Evolutionary conservation across 106 monocot species (phyloP).

Genomic region (Dioscorea alata): DNA sequence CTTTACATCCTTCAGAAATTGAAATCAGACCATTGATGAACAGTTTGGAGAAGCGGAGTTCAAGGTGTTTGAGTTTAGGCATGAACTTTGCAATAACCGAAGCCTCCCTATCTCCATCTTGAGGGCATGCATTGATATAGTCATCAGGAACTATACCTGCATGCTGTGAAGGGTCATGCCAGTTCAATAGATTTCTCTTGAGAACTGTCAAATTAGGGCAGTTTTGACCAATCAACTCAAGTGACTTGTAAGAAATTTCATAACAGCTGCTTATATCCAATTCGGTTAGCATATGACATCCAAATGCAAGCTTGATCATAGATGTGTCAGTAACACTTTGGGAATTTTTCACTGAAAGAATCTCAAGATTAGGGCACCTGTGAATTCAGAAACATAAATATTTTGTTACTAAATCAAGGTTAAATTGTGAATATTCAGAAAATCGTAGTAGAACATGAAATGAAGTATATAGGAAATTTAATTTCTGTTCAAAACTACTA

Average conservation of each 20-base stretch:
- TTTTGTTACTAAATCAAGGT: not conserved
- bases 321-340: conserved; percentile 58
- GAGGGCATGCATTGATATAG: conserved; percentile 66
- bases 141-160: conserved; percentile 66
- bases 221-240: conserved; percentile 60
- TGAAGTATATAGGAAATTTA: not conserved
- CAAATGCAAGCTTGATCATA: conserved; percentile 42
- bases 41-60: conserved; percentile 79
- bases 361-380: conserved; percentile 60
- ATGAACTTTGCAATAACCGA: conserved; percentile 52
- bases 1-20: conserved; percentile 52
- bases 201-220: conserved; percentile 61
- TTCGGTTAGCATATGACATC: conserved; percentile 56
- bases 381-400: not conserved
- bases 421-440: not conserved
- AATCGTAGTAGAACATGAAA: not conserved
- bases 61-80: conserved; percentile 72
- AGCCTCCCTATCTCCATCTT: conserved; percentile 87
- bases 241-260: conserved; percentile 71
- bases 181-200: conserved; percentile 79
- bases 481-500: not conserved
- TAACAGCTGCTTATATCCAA: conserved; percentile 84
- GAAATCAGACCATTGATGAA: conserved; percentile 32
- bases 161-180: conserved; percentile 95
- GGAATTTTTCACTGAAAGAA: conserved; percentile 66